Evolutionary conservation across 352 stramenopile species (phyloP).

Genomic region (Stramenopiles sp.): DNA sequence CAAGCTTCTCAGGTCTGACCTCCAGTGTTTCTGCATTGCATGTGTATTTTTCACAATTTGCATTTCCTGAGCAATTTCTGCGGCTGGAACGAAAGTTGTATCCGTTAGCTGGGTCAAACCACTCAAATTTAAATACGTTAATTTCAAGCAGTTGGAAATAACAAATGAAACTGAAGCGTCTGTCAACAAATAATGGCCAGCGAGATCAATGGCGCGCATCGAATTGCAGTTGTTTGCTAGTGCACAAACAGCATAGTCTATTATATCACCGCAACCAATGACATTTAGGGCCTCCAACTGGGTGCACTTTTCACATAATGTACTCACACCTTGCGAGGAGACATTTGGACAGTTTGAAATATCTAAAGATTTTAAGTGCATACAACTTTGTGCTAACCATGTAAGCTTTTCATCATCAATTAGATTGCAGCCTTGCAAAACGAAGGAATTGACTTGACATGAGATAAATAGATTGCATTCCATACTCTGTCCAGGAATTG

Average conservation of each 20-base stretch:
- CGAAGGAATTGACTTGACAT: constrained; percentile 3
- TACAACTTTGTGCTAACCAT: constrained; percentile 7
- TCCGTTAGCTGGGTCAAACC: background rate
- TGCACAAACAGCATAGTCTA: background rate
- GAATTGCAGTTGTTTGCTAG: background rate
- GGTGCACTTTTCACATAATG: background rate
- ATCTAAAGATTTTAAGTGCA: constrained; percentile 9
- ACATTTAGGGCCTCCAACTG: constrained; percentile 3
- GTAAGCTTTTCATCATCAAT: constrained; percentile 1
- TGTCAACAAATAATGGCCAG: background rate
- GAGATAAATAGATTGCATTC: constrained; percentile 3
- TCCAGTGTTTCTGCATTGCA: background rate
- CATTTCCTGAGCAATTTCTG: constrained; percentile 10
- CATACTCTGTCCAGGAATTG: background rate
- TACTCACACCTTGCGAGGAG: background rate
- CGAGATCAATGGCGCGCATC: background rate
- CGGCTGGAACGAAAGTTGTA: background rate
- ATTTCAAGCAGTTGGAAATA: background rate
- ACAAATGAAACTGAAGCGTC: constrained; percentile 8
- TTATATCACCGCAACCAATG: constrained; percentile 12
- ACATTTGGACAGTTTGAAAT: constrained; percentile 10
- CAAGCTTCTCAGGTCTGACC: background rate
- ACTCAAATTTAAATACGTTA: constrained; percentile 10
- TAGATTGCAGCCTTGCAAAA: background rate
- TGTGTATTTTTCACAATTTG: background rate